These are phyloP conservation scores for Sanghuangporus baumii DNA, from an alignment of 1,284 basidiomycete species.

Conservation along the genomic window DNA sequence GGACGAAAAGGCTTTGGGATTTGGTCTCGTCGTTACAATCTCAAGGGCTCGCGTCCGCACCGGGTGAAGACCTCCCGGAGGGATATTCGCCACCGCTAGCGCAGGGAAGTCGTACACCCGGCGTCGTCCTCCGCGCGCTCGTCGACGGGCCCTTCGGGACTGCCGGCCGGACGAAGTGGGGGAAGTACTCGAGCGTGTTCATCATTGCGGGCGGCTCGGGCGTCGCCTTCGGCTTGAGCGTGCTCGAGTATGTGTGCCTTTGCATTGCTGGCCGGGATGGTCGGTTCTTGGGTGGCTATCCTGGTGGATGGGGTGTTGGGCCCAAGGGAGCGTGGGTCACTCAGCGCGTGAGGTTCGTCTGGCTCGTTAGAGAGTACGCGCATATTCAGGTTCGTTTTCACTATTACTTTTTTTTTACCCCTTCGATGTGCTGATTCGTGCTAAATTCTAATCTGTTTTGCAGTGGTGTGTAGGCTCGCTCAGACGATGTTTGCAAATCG, in stretches of 20 bases:
- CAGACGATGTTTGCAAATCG: slow-evolving; percentile 60
- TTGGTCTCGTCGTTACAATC: slow-evolving; percentile 33
- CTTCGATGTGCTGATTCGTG: slow-evolving; percentile 47
- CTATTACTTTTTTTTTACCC: slow-evolving; percentile 24
- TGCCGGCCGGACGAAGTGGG: slow-evolving; percentile 61
- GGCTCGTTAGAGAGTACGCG: slow-evolving; percentile 71
- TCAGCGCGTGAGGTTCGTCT: slow-evolving; percentile 70
- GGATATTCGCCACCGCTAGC: slow-evolving; percentile 29
- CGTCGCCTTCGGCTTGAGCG: slow-evolving; percentile 68
- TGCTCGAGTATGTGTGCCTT: slow-evolving; percentile 68
- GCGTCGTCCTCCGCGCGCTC: slow-evolving; percentile 58
- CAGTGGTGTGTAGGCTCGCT: slow-evolving; percentile 77
- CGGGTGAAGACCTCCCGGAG: slow-evolving; percentile 30
- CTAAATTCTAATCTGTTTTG: slow-evolving; percentile 25
- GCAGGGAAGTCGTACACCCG: slow-evolving; percentile 25
- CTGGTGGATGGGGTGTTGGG: slow-evolving; percentile 37
- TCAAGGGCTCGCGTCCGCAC: slow-evolving; percentile 26
- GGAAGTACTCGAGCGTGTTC: slow-evolving; percentile 55
- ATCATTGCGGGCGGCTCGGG: slow-evolving; percentile 80
- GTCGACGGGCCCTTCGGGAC: slow-evolving; percentile 83
- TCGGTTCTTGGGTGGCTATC: slow-evolving; percentile 35
- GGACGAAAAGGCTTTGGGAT: slow-evolving; percentile 74
- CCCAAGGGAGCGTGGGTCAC: slow-evolving; percentile 40
- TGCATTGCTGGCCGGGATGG: slow-evolving; percentile 54
- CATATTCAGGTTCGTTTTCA: slow-evolving; percentile 43